Base-by-base conservation (phyloP, 495 filamentous ascomycete species). In the Penicillium parvum region DNA sequence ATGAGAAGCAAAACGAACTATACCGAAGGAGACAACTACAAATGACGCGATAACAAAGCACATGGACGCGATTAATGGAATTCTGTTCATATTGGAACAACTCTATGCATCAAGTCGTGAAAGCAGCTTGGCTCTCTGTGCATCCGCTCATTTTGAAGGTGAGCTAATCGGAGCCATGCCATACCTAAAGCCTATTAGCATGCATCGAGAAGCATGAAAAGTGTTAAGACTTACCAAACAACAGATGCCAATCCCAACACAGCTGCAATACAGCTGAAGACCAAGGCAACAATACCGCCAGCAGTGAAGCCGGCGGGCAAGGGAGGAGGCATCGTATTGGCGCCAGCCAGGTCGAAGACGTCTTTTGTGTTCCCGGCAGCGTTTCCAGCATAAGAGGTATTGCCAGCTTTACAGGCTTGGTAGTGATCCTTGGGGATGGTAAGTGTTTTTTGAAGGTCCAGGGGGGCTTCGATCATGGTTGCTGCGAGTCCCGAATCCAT, bases 271-370 rank as follows among this genome's bases (percentile, higher is more conserved):
- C 71, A 70, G 56, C 83, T 89, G 49, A 91, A 88, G 3, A 81
- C 79, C 37, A 90, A 45, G 0, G 87, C 87, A 2, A 86, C 79
- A 35, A 84, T 83, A 3, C 88, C 88, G 16, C 71, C 69, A 0
- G 79, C 52, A 2, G 83, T 89, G 53, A 94, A 91, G 49, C 88
- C 86, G 12, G 62, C 71, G 0, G 85, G 86, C 15, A 92, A 49
- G 34, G 70, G 74, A 0, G 50, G 57, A 0, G 82, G 78, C 8
- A 76, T 63, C 15, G 33, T 61, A 35, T 79, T 83, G 53, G 80
- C 69, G 5, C 86, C 86, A 0, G 47, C 63, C 8, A 94, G 63
- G 52, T 91, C 77, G 3, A 90, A 61, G 11, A 78, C 63, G 51
- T 94, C 65, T 20, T 51, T 15, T 0, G 73, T 75, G 47, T 89